Conservation (phyloP, 2,329 filamentous ascomycete species). For the Rhinocladiella mackenziei region DNA sequence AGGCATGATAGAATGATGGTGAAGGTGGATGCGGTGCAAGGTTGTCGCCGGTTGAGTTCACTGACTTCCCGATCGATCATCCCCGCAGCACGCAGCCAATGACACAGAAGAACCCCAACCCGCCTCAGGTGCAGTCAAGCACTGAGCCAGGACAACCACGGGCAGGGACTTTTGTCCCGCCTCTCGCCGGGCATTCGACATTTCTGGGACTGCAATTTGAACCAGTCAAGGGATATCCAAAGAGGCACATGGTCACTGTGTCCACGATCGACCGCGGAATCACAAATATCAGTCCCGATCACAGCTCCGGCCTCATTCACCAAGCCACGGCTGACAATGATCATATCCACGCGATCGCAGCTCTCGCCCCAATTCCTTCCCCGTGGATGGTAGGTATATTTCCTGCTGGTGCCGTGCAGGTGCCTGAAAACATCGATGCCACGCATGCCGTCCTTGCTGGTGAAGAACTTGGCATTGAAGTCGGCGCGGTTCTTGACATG, state of each 20-base stretch:
- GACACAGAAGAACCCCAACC: too few species aligned
- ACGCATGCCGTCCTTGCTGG: conserved; percentile 31
- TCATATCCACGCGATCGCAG: conserved; percentile 53
- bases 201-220: conserved; percentile 8
- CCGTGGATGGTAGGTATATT: conserved; percentile 51
- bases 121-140: too few species aligned
- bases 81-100: too few species aligned
- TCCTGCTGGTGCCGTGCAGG: conserved; percentile 40
- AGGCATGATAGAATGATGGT: too few species aligned
- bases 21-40: too few species aligned
- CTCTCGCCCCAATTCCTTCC: conserved; percentile 46
- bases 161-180: too few species aligned
- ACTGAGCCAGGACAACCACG: too few species aligned
- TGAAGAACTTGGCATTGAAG: conserved; percentile 49
- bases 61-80: too few species aligned
- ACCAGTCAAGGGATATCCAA: conserved; percentile 37
- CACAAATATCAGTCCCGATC: conserved; percentile 40
- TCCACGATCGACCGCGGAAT: conserved; percentile 44
- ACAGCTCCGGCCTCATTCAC: conserved; percentile 37
- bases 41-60: too few species aligned
- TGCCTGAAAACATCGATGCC: conserved; percentile 50
- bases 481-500: conserved; percentile 51
- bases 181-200: background rate
- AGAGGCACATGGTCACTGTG: conserved; percentile 54
- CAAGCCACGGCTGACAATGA: conserved; percentile 43